Evolutionary conservation across 192 early-diverging fungal genomes (phyloP), one percentile per base, ranked within the genome.

Genomic region (Podila verticillata): DNA sequence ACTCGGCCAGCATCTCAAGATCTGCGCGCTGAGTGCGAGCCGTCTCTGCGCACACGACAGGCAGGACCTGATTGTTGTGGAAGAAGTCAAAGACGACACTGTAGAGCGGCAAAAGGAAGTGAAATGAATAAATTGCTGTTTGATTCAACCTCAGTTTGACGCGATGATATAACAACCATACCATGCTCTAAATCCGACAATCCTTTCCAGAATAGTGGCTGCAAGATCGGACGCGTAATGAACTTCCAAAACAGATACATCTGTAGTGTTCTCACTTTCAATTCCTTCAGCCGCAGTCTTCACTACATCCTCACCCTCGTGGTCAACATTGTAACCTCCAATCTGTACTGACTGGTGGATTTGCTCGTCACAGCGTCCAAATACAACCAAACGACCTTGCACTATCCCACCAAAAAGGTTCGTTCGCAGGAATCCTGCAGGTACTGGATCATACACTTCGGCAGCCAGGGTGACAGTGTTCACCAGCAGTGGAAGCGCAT

Each of bases 311-410:
- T 32, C 10, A 19, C 4, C 31, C 8, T 48, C 39, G 13, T 12
- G 12, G 13, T 39, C 36, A 12, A 0, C 36, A 13, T 13, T 12
- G 6, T 1, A 13, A 2, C 36, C 36, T 39, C 13, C 36, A 13
- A 39, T 39, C 9, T 8, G 24, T 5, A 56, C 32, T 15, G 59
- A 56, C 47, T 69, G 74, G 13, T 89, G 85, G 39, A 95, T 87
- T 49, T 90, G 83, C 39, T 95, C 93, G 74, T 93, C 87, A 61
- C 85, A 89, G 31, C 90, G 78, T 35, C 94, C 94, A 83, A 93
- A 91, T 44, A 94, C 84, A 54, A 95, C 79, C 17, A 94, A 68
- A 36, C 90, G 89, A 1, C 93, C 93, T n/a, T 84, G 84, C 59
- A 94, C 87, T 26, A 91, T 57, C 24, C 87, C 83, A 13, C 93